Conservation (phyloP, 2,329 filamentous ascomycete species). For the Alternaria novae-zelandiae region DNA sequence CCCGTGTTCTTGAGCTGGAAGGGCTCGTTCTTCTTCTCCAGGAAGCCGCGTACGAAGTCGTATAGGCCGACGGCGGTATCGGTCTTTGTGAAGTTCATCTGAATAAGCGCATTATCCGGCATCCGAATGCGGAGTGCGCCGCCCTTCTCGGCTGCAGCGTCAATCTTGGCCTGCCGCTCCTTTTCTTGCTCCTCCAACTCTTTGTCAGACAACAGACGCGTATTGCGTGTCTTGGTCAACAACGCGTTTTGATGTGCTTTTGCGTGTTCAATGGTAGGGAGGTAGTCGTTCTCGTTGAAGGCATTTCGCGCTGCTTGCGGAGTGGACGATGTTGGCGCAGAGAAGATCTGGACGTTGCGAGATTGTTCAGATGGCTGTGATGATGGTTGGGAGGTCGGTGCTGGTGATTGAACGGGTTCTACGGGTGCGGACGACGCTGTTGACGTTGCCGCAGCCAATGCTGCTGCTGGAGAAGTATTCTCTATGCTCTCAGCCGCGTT, state of each 20-base stretch:
- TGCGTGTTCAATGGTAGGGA: constrained; percentile 76
- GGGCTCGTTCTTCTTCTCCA: constrained; percentile 67
- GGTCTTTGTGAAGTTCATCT: constrained; percentile 70
- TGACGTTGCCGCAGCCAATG: constrained; percentile 30
- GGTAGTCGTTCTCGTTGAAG: constrained; percentile 76
- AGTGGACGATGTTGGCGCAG: constrained; percentile 74
- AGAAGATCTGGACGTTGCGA: constrained; percentile 73
- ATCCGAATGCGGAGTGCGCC: constrained; percentile 83
- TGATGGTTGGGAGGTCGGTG: constrained; percentile 3
- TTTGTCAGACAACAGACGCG: constrained; percentile 78
- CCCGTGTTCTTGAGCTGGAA: constrained; percentile 76
- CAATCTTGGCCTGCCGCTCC: constrained; percentile 69
- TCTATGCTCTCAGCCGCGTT: constrained; percentile 20
- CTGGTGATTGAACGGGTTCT: constrained; percentile 3
- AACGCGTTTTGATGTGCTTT: constrained; percentile 76
- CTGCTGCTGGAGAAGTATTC: constrained; percentile 25
- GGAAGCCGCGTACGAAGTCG: constrained; percentile 72
- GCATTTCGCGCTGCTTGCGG: constrained; percentile 74
- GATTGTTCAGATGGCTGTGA: constrained; percentile 18
- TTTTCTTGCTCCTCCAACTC: constrained; percentile 76
- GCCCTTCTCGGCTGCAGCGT: constrained; percentile 64
- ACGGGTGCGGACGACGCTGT: constrained; percentile 23
- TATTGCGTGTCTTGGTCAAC: constrained; percentile 69
- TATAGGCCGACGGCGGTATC: constrained; percentile 78
- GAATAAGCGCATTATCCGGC: constrained; percentile 81